These are phyloP conservation scores for Chernovozyma aurita DNA, from an alignment of 1,139 yeast species.

Conservation along the genomic window DNA sequence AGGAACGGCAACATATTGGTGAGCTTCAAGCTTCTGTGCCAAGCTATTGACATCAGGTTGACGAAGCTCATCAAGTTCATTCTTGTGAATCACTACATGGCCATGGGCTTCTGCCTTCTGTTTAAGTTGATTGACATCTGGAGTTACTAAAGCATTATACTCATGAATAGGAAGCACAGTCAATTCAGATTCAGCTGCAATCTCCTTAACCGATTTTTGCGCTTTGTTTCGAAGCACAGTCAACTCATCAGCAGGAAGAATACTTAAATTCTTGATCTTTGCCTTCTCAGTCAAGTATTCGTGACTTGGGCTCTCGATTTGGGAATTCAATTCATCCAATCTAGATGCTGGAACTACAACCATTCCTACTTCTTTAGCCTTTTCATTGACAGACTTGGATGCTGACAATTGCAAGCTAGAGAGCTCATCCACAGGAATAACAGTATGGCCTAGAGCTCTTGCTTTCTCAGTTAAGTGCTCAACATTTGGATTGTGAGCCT, in stretches of 20 bases:
- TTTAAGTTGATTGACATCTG: slow-evolving; percentile 23
- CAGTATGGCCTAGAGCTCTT: slow-evolving; percentile 11
- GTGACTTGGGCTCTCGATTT: slow-evolving; percentile 20
- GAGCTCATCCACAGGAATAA: slow-evolving; percentile 10
- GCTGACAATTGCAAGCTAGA: background rate
- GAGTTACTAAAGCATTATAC: slow-evolving; percentile 13
- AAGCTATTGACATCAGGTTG: slow-evolving; percentile 1
- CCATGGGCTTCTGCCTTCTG: slow-evolving; percentile 17
- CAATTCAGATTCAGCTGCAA: slow-evolving; percentile 9
- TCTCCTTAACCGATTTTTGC: slow-evolving; percentile 5
- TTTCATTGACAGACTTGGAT: background rate
- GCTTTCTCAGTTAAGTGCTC: slow-evolving; percentile 18
- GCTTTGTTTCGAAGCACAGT: slow-evolving; percentile 8
- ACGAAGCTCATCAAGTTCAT: slow-evolving; percentile 3
- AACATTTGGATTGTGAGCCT: slow-evolving; percentile 17
- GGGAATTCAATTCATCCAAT: slow-evolving; percentile 11
- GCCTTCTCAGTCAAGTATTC: slow-evolving; percentile 22
- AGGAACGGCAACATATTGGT: slow-evolving; percentile 10
- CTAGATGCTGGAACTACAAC: slow-evolving; percentile 12
- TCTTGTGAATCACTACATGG: slow-evolving; percentile 16
- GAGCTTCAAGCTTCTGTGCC: background rate
- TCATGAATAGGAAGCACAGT: slow-evolving; percentile 13
- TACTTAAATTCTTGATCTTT: slow-evolving; percentile 8
- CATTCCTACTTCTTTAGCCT: slow-evolving; percentile 5
- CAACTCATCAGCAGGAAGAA: slow-evolving; percentile 14